Evolutionary conservation across 164 flowering plant species (phyloP).

Genomic region (Magnolia officinalis): DNA sequence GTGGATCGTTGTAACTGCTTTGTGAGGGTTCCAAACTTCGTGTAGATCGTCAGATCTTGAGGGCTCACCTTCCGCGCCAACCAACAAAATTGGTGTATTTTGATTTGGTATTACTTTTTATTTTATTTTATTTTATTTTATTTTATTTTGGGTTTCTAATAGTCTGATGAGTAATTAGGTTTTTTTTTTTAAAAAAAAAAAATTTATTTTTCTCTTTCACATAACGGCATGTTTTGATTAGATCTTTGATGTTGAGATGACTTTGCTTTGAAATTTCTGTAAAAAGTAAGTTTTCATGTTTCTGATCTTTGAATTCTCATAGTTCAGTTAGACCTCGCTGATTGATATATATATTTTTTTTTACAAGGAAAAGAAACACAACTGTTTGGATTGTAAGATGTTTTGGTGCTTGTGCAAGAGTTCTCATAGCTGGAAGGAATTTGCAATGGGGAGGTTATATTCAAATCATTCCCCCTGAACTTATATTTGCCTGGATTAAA

Average conservation of each 20-base stretch:
- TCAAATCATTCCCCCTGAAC: neutral
- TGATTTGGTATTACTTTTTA: too few relatives aligned
- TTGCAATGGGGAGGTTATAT: slow-evolving; percentile 1
- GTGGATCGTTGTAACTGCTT: too few relatives aligned
- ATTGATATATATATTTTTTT: neutral
- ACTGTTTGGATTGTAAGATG: neutral
- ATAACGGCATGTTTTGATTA: neutral
- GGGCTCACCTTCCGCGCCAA: too few relatives aligned
- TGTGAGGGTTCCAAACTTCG: too few relatives aligned
- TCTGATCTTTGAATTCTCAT: neutral
- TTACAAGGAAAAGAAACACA: neutral
- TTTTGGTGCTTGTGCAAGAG: neutral
- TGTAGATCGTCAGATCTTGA: too few relatives aligned
- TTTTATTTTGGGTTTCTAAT: too few relatives aligned
- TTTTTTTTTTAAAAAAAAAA: too few relatives aligned
- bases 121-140: too few relatives aligned
- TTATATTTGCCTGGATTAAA: neutral
- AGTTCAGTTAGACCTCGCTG: neutral
- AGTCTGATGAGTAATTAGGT: neutral
- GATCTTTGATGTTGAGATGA: neutral
- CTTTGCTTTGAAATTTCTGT: neutral
- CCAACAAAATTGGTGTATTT: too few relatives aligned
- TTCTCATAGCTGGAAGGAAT: neutral
- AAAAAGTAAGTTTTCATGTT: neutral
- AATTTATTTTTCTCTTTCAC: neutral